Evolutionary conservation across 345 rosid species (phyloP).

Genomic region (Eucalyptus viminalis): DNA sequence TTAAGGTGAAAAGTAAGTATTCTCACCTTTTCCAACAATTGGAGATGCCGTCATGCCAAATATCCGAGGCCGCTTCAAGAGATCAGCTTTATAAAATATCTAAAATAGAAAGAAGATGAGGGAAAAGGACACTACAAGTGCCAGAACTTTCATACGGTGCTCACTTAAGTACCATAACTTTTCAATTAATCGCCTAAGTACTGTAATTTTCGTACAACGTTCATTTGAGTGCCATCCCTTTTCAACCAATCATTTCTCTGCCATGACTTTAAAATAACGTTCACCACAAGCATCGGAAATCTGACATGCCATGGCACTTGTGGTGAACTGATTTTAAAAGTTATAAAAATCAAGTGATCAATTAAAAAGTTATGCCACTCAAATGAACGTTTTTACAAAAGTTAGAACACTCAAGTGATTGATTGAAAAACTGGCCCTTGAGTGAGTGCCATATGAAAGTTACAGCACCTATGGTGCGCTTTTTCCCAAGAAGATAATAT

Average conservation of each 20-base stretch:
- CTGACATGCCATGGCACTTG: background rate
- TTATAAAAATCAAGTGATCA: too few species aligned
- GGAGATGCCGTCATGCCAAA: constrained; percentile 99
- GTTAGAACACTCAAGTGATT: background rate
- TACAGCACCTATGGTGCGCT: background rate
- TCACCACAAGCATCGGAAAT: background rate
- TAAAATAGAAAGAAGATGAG: constrained; percentile 2
- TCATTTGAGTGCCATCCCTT: background rate
- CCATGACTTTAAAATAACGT: background rate
- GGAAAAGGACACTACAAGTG: background rate
- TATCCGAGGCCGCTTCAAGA: constrained; percentile 52
- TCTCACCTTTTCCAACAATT: constrained; percentile 81
- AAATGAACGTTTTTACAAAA: background rate
- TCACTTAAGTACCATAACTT: background rate
- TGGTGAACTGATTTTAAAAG: background rate
- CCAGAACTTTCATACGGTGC: background rate
- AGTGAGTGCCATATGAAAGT: background rate
- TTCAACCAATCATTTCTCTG: background rate
- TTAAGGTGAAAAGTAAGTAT: background rate
- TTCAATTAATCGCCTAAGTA: background rate
- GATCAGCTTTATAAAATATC: constrained; percentile 54
- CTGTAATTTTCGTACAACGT: background rate
- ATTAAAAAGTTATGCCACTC: background rate
- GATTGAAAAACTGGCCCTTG: background rate
- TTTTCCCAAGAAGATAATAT: background rate